Conservation (phyloP, 1,139 yeast genomes). For the Nakaseomyces bracarensis region DNA sequence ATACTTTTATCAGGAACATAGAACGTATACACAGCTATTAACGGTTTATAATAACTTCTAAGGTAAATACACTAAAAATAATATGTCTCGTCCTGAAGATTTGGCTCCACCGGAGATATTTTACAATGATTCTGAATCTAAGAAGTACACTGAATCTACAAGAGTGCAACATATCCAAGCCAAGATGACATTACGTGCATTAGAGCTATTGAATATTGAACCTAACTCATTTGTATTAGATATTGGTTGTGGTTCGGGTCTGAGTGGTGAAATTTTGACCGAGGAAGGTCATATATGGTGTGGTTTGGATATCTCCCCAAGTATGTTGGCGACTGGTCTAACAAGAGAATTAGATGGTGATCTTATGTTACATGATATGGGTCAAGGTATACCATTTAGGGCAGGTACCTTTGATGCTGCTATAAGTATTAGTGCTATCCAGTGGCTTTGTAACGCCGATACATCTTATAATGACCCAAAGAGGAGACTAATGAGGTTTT, state of each 20-base stretch:
- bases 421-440: slow-evolving; percentile 88
- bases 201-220: slow-evolving; percentile 71
- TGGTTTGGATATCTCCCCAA: slow-evolving; percentile 94
- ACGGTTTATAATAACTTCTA: too few species aligned
- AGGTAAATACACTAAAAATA: neutral
- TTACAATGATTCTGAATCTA: slow-evolving; percentile 82
- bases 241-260: slow-evolving; percentile 96
- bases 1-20: too few species aligned
- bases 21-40: too few species aligned
- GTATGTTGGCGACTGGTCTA: slow-evolving; percentile 90
- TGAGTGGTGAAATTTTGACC: slow-evolving; percentile 85
- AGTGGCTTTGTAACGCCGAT: slow-evolving; percentile 98
- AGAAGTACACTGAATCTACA: slow-evolving; percentile 81
- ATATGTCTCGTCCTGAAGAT: slow-evolving; percentile 95
- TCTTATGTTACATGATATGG: slow-evolving; percentile 83
- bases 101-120: slow-evolving; percentile 96
- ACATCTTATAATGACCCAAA: slow-evolving; percentile 78
- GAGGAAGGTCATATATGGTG: slow-evolving; percentile 95
- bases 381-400: slow-evolving; percentile 87
- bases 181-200: slow-evolving; percentile 88
- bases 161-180: slow-evolving; percentile 98
- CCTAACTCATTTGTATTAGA: slow-evolving; percentile 71
- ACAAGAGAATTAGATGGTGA: slow-evolving; percentile 94
- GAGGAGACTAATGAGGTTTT: slow-evolving; percentile 68
- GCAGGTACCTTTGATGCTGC: slow-evolving; percentile 98